phyloP scores from a whole-genome alignment of 1,284 basidiomycete species.

The Cryptococcus neoformans region DNA sequence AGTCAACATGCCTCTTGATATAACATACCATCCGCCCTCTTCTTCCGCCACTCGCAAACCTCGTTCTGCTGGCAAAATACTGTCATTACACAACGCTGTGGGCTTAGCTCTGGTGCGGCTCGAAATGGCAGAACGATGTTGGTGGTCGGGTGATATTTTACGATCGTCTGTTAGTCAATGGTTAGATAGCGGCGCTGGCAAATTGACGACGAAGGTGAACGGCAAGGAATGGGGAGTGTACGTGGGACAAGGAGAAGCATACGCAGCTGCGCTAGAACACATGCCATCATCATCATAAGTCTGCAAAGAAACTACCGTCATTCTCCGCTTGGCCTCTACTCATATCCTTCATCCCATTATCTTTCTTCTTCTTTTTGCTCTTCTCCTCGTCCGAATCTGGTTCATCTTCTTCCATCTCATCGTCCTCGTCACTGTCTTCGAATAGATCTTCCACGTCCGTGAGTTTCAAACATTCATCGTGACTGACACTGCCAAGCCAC shows the following conservation, averaged over 20 bases:
- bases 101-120: constrained; percentile 46
- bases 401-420: constrained; percentile 39
- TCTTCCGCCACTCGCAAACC: constrained; percentile 34
- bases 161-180: constrained; percentile 13
- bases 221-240: constrained; percentile 30
- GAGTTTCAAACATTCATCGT: constrained; percentile 80
- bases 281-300: constrained; percentile 14
- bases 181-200: constrained; percentile 13
- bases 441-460: constrained; percentile 73
- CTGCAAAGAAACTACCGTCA: constrained; percentile 22
- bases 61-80: constrained; percentile 41
- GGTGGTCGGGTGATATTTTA: constrained; percentile 20
- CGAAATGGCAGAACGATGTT: constrained; percentile 43
- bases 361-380: constrained; percentile 56
- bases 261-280: constrained; percentile 18
- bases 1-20: constrained; percentile 16
- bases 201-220: constrained; percentile 26
- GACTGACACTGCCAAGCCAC: constrained; percentile 92
- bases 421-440: constrained; percentile 55
- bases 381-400: constrained; percentile 48
- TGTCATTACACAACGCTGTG: constrained; percentile 29
- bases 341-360: constrained; percentile 22
- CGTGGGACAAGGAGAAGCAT: constrained; percentile 40
- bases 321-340: constrained; percentile 5
- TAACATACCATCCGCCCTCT: constrained; percentile 34